A percentile compares a stretch with the other conserved stretches of the same genome.
phyloP scores from a whole-genome alignment of 2,329 filamentous ascomycete species.

The Hirsutella minnesotensis region DNA sequence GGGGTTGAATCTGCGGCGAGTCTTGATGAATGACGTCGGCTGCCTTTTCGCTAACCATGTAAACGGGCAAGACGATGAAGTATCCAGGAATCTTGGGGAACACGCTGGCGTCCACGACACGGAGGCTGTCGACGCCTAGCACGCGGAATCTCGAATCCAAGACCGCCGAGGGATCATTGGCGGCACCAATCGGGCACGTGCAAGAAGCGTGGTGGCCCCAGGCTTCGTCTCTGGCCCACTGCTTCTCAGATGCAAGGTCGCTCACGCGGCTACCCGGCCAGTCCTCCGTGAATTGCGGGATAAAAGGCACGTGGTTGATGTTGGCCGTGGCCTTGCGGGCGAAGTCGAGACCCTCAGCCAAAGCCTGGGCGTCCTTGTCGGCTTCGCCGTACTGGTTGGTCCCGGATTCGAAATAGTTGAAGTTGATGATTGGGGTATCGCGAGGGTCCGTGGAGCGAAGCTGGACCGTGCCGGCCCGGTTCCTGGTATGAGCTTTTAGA shows the following conservation, averaged over 20 bases:
- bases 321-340: slow-evolving; percentile 22
- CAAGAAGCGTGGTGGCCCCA: slow-evolving; percentile 48
- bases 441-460: slow-evolving; percentile 51
- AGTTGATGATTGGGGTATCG: slow-evolving; percentile 50
- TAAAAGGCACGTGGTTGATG: slow-evolving; percentile 13
- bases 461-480: slow-evolving; percentile 47
- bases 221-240: slow-evolving; percentile 26
- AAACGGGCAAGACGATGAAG: slow-evolving; percentile 36
- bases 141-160: slow-evolving; percentile 43
- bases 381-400: slow-evolving; percentile 24
- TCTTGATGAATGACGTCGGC: slow-evolving; percentile 9
- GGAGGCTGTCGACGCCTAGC: slow-evolving; percentile 35
- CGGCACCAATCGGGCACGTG: slow-evolving; percentile 41
- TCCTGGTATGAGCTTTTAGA: slow-evolving; percentile 52
- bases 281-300: slow-evolving; percentile 4
- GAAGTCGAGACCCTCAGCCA: slow-evolving; percentile 43
- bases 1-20: neutral
- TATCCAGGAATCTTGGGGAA: slow-evolving; percentile 38
- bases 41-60: slow-evolving; percentile 47
- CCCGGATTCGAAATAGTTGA: slow-evolving; percentile 48
- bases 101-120: slow-evolving; percentile 49
- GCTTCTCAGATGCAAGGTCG: neutral
- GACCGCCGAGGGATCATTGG: slow-evolving; percentile 39
- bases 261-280: slow-evolving; percentile 18
- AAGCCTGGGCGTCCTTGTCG: slow-evolving; percentile 35